Base-by-base conservation (phyloP, 768 basidiomycete species). In the Arthromyces matolae region DNA sequence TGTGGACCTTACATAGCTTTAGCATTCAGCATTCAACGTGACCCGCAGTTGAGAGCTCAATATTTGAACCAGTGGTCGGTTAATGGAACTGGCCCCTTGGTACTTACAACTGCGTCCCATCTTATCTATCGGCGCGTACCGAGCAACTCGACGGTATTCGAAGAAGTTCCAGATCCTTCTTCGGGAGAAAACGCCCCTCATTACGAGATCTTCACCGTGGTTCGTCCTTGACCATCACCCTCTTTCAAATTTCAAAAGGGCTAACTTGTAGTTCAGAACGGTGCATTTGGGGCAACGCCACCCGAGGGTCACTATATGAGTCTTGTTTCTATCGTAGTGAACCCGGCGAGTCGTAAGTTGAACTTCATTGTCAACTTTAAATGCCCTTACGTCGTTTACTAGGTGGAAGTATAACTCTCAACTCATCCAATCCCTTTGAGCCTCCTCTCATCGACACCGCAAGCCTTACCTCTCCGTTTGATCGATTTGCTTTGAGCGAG, bases 381-480 rank as follows among this genome's bases (percentile, higher is more conserved):
- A 14, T 13, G 5, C 14, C 18, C 13, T 18, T 33, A 23, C 12
- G 19, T 5, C 3, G 13, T 16, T 10, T 6, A 18, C 27, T n/a
- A 42, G 42, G 42, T 20, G 42, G 42, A 13, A 29, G 23, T 13
- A 20, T 42, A 3, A 27, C 42, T 5, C 47, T 68, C n/a, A 63
- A 60, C 42, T 56, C 60, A 7, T 52, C 47, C 37, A n/a, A 1
- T n/a, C n/a, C n/a, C n/a, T n/a, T n/a, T n/a, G n/a, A n/a, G n/a
- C n/a, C n/a, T n/a, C n/a, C n/a, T n/a, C 44, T 60, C 13, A 76
- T 79, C 55, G 68, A 79, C 52, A 72, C 74, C n/a, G n/a, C n/a
- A 0, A 69, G 68, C 37, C 70, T 76, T 60, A 64, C 46, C 12
- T 46, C 37, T 9, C 42, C 29, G n/a, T 59, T 58, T 32, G 65